phyloP scores from a whole-genome alignment of 2,329 filamentous ascomycete genomes.

The Raffaelea arxii region DNA sequence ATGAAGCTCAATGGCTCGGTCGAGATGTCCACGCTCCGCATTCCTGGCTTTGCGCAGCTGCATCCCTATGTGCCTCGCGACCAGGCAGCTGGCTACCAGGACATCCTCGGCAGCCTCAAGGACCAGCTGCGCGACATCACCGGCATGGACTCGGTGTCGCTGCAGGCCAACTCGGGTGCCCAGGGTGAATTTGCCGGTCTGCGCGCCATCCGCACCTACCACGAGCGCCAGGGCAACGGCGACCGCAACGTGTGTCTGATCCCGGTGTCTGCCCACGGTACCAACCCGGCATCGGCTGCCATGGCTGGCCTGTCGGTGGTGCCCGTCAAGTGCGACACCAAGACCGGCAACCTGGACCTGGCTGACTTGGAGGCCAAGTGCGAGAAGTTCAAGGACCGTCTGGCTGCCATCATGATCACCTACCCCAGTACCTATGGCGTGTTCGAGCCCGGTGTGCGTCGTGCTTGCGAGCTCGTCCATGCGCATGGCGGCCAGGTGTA shows the following conservation, averaged over 20 bases:
- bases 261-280: conserved; percentile 89
- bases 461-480: conserved; percentile 79
- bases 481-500: conserved; percentile 86
- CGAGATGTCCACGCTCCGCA: conserved; percentile 82
- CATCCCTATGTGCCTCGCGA: conserved; percentile 68
- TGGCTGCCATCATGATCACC: conserved; percentile 93
- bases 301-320: conserved; percentile 96
- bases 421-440: conserved; percentile 94
- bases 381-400: conserved; percentile 73
- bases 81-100: conserved; percentile 57
- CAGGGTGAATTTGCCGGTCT: conserved; percentile 93
- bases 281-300: conserved; percentile 87
- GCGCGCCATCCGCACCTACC: conserved; percentile 77
- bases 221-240: conserved; percentile 55
- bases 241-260: conserved; percentile 89
- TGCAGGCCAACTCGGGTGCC: conserved; percentile 92
- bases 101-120: conserved; percentile 64
- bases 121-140: conserved; percentile 72
- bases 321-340: conserved; percentile 78
- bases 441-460: conserved; percentile 82
- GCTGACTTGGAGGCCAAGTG: conserved; percentile 80
- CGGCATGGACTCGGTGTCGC: conserved; percentile 77
- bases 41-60: conserved; percentile 64
- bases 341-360: conserved; percentile 84
- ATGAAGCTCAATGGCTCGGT: conserved; percentile 97